A percentile compares a stretch with the other conserved stretches of the same genome.
Evolutionary conservation across 1,284 basidiomycete genomes (phyloP).

Genomic region (Ganoderma boninense): DNA sequence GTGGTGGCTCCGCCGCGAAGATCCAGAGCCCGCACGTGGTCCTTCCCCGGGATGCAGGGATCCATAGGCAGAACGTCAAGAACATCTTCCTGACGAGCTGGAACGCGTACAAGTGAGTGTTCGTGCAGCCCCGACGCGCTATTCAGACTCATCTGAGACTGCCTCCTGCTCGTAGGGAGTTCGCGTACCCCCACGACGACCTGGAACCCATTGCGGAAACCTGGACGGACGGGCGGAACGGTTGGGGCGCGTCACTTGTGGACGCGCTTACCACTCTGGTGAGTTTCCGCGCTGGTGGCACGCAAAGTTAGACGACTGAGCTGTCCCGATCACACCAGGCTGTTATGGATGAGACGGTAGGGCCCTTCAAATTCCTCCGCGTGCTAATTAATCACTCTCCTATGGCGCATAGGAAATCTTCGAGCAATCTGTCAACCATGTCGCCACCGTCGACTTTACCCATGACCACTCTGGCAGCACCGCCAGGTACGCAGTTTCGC

Average conservation of each 20-base stretch:
- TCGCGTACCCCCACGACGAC: slow-evolving; percentile 73
- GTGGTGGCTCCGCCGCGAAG: slow-evolving; percentile 32
- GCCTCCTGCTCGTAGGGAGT: slow-evolving; percentile 48
- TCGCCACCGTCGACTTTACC: slow-evolving; percentile 62
- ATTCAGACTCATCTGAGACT: background rate
- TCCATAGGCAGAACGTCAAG: slow-evolving; percentile 54
- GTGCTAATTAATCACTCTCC: background rate
- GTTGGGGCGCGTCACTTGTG: slow-evolving; percentile 75
- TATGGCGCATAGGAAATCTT: slow-evolving; percentile 51
- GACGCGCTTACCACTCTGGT: slow-evolving; percentile 75
- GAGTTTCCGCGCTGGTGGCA: background rate
- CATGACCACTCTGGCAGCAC: slow-evolving; percentile 56
- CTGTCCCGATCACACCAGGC: slow-evolving; percentile 33
- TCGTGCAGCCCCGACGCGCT: background rate
- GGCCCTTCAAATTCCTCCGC: slow-evolving; percentile 14
- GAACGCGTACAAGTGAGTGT: slow-evolving; percentile 62
- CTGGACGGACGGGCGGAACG: slow-evolving; percentile 64
- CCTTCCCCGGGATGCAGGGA: slow-evolving; percentile 51
- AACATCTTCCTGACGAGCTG: slow-evolving; percentile 66
- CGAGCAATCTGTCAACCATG: slow-evolving; percentile 59
- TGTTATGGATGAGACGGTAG: slow-evolving; percentile 64
- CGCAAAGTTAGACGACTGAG: background rate
- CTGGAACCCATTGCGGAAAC: slow-evolving; percentile 59
- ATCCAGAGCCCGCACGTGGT: slow-evolving; percentile 51
- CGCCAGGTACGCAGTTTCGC: slow-evolving; percentile 53